Evolutionary conservation across 1,284 basidiomycete species (phyloP).

Genomic region (Ustilago vetiveriae): DNA sequence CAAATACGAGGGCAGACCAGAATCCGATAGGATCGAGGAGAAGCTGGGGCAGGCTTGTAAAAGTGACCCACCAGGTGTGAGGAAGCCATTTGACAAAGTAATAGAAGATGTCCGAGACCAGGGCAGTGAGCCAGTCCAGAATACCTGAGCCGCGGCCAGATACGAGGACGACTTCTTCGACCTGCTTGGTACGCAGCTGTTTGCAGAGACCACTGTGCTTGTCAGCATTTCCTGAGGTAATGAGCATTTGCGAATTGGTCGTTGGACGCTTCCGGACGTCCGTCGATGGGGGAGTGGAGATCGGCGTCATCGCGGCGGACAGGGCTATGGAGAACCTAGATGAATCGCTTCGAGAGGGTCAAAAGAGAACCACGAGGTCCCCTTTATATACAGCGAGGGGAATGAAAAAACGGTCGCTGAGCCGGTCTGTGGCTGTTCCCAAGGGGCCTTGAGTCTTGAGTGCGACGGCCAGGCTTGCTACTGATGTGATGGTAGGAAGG

Average conservation of each 20-base stretch:
- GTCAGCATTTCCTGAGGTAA: slow-evolving; percentile 11
- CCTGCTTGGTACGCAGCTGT: slow-evolving; percentile 29
- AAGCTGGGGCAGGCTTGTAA: slow-evolving; percentile 32
- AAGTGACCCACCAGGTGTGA: slow-evolving; percentile 27
- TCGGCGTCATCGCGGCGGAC: slow-evolving; percentile 12
- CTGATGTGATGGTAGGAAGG: too few species aligned
- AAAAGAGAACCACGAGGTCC: too few species aligned
- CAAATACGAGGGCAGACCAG: slow-evolving; percentile 16
- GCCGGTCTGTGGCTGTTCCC: too few species aligned
- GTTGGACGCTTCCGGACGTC: slow-evolving; percentile 22
- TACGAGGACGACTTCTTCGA: slow-evolving; percentile 14
- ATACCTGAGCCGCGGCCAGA: slow-evolving; percentile 20
- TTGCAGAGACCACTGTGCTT: slow-evolving; percentile 30
- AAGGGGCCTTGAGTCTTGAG: too few species aligned
- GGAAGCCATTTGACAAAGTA: slow-evolving; percentile 33
- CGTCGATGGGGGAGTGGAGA: neutral
- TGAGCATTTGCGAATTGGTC: slow-evolving; percentile 12
- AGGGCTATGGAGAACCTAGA: too few species aligned
- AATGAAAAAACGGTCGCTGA: too few species aligned
- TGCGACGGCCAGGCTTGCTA: too few species aligned
- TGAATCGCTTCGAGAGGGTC: too few species aligned
- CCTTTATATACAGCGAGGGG: too few species aligned
- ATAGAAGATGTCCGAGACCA: slow-evolving; percentile 19
- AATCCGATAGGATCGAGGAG: slow-evolving; percentile 32
- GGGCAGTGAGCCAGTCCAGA: slow-evolving; percentile 17